These are phyloP conservation scores for Apostasia ramifera DNA, from an alignment of 106 monocot genomes.

Conservation along the genomic window DNA sequence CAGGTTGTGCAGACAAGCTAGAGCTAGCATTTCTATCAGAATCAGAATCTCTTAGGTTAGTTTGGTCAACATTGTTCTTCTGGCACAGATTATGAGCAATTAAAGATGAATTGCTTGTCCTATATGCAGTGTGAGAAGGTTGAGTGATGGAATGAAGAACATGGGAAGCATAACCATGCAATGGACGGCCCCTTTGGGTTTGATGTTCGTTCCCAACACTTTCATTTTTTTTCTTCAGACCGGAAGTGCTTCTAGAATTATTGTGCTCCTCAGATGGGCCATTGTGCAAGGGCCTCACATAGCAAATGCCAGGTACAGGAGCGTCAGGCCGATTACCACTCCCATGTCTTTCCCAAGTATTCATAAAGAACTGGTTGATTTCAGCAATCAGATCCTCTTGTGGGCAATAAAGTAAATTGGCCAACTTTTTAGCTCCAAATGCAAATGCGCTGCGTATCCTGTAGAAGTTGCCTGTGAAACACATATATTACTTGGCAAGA, in stretches of 20 bases:
- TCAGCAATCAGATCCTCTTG: constrained; percentile 42
- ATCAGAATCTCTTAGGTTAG: constrained; percentile 10
- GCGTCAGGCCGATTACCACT: constrained; percentile 60
- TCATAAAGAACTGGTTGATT: constrained; percentile 72
- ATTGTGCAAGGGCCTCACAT: constrained; percentile 9
- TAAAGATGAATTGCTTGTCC: constrained; percentile 13
- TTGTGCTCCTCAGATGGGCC: neutral
- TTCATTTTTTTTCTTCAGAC: constrained; percentile 4
- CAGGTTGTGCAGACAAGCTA: constrained; percentile 16
- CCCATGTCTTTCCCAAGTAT: constrained; percentile 78
- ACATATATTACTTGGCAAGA: neutral
- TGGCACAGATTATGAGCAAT: constrained; percentile 16
- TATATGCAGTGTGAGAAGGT: constrained; percentile 15
- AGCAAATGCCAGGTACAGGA: constrained; percentile 14
- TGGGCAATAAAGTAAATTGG: constrained; percentile 53
- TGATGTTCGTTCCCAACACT: constrained; percentile 13
- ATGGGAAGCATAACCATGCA: constrained; percentile 8
- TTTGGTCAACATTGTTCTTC: constrained; percentile 20
- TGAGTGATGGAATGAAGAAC: constrained; percentile 7
- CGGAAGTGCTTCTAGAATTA: constrained; percentile 2
- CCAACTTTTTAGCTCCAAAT: constrained; percentile 71
- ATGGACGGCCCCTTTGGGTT: neutral
- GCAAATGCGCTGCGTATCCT: constrained; percentile 74
- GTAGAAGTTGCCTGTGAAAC: constrained; percentile 24
- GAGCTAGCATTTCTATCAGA: constrained; percentile 28